Conservation (phyloP, 352 stramenopile genomes). For the Phytophthora sp. region DNA sequence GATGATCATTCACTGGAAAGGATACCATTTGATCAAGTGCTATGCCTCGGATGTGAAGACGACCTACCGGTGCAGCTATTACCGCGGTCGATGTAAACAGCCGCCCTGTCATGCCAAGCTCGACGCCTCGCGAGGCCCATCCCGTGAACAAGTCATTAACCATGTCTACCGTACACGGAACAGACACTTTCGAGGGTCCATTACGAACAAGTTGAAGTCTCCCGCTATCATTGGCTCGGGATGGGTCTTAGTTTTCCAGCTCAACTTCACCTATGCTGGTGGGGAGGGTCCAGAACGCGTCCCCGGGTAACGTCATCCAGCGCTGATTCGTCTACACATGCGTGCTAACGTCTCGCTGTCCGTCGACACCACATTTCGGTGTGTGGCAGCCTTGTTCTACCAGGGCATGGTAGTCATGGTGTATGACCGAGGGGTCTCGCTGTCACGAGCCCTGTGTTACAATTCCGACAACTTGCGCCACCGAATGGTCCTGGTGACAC, state of each 20-base stretch:
- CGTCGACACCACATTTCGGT: too few relatives aligned
- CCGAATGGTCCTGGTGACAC: too few relatives aligned
- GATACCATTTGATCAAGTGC: neutral
- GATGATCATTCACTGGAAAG: neutral
- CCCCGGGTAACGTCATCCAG: slow-evolving; percentile 26
- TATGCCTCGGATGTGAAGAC: neutral
- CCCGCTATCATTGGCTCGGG: slow-evolving; percentile 12
- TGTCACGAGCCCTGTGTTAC: too few relatives aligned
- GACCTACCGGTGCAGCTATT: neutral
- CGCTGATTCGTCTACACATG: slow-evolving; percentile 15
- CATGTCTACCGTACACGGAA: slow-evolving; percentile 23
- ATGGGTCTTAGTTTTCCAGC: slow-evolving; percentile 28
- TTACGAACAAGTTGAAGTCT: slow-evolving; percentile 26
- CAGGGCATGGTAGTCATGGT: too few relatives aligned
- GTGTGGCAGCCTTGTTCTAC: too few relatives aligned
- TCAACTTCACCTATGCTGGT: slow-evolving; percentile 26
- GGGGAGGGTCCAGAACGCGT: slow-evolving; percentile 11
- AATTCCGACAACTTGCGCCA: too few relatives aligned
- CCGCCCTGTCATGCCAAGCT: neutral
- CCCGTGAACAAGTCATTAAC: slow-evolving; percentile 88
- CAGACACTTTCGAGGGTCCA: neutral
- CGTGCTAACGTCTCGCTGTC: slow-evolving; percentile 2
- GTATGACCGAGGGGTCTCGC: too few relatives aligned
- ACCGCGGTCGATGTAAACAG: neutral
- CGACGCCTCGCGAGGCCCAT: slow-evolving; percentile 49